phyloP scores from a whole-genome alignment of 1,139 yeast species.

The Pneumocystis wakefieldiae region DNA sequence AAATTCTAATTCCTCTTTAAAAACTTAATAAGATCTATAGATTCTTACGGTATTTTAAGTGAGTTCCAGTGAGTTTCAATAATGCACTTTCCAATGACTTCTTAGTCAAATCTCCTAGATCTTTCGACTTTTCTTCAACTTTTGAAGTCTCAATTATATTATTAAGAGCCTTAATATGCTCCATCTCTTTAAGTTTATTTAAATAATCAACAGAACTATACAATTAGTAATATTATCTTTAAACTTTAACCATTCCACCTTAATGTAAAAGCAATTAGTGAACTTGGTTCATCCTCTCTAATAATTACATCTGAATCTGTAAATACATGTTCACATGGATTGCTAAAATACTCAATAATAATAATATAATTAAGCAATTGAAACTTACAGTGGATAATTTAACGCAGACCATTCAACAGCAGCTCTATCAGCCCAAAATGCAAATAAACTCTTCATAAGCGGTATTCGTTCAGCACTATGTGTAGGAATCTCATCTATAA shows the following conservation, averaged over 20 bases:
- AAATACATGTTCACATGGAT: constrained; percentile 73
- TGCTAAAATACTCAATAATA: constrained; percentile 13
- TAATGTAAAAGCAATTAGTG: constrained; percentile 81
- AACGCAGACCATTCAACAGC: constrained; percentile 92
- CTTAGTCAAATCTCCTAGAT: not conserved
- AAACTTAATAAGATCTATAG: not conserved
- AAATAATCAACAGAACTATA: constrained; percentile 14
- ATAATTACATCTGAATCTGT: constrained; percentile 89
- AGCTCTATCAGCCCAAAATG: constrained; percentile 95
- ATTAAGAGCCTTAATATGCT: not conserved
- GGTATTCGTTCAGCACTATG: constrained; percentile 49
- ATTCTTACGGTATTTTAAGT: constrained; percentile 51
- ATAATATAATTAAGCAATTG: not conserved
- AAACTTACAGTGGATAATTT: constrained; percentile 47
- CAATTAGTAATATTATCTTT: constrained; percentile 8
- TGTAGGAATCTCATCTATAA: not conserved
- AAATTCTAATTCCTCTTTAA: constrained; percentile 29
- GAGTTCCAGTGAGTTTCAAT: constrained; percentile 74
- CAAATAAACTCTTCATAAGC: constrained; percentile 66
- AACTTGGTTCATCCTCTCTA: constrained; percentile 92
- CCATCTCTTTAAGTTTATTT: constrained; percentile 5
- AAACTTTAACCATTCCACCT: not conserved
- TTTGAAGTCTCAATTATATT: not conserved
- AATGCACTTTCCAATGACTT: constrained; percentile 44
- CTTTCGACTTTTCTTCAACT: not conserved